Base-by-base conservation (phyloP, 2,329 filamentous ascomycete genomes). In the Colletotrichum musae region DNA sequence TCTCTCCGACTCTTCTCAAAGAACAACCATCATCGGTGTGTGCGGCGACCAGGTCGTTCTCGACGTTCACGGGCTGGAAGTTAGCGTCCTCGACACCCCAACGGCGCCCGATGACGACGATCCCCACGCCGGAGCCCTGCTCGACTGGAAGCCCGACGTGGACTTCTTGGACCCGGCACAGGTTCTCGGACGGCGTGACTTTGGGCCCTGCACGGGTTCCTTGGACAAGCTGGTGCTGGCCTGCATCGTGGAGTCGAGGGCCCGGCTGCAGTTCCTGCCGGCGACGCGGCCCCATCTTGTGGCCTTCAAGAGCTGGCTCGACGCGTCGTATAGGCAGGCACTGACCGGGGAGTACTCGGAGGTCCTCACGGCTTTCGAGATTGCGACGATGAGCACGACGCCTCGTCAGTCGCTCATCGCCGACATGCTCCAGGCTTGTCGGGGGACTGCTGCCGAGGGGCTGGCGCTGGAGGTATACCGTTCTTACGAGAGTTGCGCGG, bases 71-170 rank as follows among this genome's bases (percentile, higher is more conserved):
- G 64, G 64, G 1, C 32, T 70, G 15, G 39, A 63, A 15, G 58
- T 56, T 4, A 13, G 36, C n/a, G 51, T 32, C n/a, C 10, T 69
- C 15, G 16, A 5, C 6, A 36, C 21, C 13, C 15, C 16, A 3
- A 15, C 10, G 16, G 12, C 5, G 2, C 9, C 4, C 16, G 13
- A 39, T 1, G 16, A 53, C 26, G 64, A 58, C 4, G 65, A 63
- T 39, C 16, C 68, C 2, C 68, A 68, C 9, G 68, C 64, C 0
- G 68, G 64, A 6, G 58, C 13, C 1, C 13, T 63, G 3, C 58
- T 70, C 5, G 53, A 69, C 2, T 70, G 68, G 68, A 70, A 64
- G 36, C 68, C 64, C 16, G 64, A 70, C n/a, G 21, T 58, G 9
- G 53, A 69, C 48, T 64, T 69, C 18, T 32, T 54, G 15, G 41